These are phyloP conservation scores for Selaginella tamariscina DNA, from an alignment of 75 land plant species.

Conservation along the genomic window DNA sequence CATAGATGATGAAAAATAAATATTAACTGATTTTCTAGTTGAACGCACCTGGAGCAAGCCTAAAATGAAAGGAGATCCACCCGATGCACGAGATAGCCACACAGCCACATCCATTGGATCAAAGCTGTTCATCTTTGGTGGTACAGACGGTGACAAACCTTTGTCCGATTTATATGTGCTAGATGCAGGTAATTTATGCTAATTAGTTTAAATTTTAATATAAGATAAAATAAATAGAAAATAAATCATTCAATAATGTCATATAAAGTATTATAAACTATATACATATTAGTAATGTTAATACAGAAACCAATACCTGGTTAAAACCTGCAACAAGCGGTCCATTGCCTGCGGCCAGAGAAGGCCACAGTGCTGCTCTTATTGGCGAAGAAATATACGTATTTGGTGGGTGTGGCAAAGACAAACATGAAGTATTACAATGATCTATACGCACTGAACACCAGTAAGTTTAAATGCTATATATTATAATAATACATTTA, in stretches of 20 bases:
- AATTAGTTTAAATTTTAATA: too few relatives aligned
- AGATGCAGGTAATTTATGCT: conserved; percentile 7
- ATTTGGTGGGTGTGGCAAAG: conserved; percentile 89
- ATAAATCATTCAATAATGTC: too few relatives aligned
- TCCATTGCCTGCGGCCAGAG: conserved; percentile 59
- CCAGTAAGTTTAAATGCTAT: too few relatives aligned
- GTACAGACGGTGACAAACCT: conserved; percentile 86
- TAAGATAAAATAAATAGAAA: too few relatives aligned
- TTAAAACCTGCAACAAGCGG: conserved; percentile 76
- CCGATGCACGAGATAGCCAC: conserved; percentile 85
- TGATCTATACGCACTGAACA: conserved; percentile 71
- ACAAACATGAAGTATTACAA: conserved; percentile 49
- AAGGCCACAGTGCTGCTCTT: conserved; percentile 76
- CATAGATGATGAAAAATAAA: too few relatives aligned
- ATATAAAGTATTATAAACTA: too few relatives aligned
- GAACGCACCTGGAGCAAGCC: conserved; percentile 80
- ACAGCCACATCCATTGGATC: conserved; percentile 69
- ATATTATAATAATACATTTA: too few relatives aligned
- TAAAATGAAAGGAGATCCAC: conserved; percentile 59
- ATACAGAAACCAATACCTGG: conserved; percentile 69
- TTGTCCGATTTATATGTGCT: conserved; percentile 47
- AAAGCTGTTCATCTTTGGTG: conserved; percentile 80
- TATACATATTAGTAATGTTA: too few relatives aligned
- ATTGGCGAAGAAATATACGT: conserved; percentile 69
- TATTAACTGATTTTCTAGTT: too few relatives aligned